A percentile compares a stretch with the other conserved stretches of the same genome.
These are phyloP conservation scores for Oryza brachyantha DNA, from an alignment of 176 grass and related monocot genomes.

Conservation along the genomic window DNA sequence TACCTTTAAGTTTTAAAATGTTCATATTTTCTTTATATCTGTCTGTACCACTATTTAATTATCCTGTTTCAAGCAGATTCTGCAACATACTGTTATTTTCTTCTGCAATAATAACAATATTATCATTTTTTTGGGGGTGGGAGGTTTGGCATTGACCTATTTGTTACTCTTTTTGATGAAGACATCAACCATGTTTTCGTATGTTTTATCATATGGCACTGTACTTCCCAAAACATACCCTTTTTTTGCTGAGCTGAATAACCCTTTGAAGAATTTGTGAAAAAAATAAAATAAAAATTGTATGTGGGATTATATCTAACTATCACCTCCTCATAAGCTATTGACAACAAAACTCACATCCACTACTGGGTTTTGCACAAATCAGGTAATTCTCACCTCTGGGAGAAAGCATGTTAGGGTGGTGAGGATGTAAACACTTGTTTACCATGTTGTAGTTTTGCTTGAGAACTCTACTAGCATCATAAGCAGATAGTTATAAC, in stretches of 20 bases:
- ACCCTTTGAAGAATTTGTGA: background rate
- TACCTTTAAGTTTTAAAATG: background rate
- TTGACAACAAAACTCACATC: background rate
- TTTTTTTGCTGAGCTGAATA: background rate
- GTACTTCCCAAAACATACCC: background rate
- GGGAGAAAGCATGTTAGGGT: constrained; percentile 9
- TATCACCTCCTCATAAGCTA: background rate
- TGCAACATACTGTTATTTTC: constrained; percentile 6
- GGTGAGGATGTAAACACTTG: background rate
- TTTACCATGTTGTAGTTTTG: background rate
- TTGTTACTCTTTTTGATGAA: background rate
- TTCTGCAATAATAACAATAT: constrained; percentile 13
- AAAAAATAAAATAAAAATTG: background rate
- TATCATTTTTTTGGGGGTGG: constrained; percentile 6
- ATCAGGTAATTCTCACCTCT: background rate
- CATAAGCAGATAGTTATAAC: constrained; percentile 1
- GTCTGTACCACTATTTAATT: background rate
- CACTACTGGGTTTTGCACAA: background rate
- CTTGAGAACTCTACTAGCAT: background rate
- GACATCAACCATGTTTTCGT: background rate
- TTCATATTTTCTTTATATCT: background rate
- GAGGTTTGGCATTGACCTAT: background rate
- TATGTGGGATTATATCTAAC: background rate
- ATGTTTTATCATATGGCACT: background rate
- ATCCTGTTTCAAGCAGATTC: background rate